Evolutionary conservation across 2,329 filamentous ascomycete genomes (phyloP), one percentile per base, ranked within the genome.

Genomic region (Pleurostoma richardsiae): DNA sequence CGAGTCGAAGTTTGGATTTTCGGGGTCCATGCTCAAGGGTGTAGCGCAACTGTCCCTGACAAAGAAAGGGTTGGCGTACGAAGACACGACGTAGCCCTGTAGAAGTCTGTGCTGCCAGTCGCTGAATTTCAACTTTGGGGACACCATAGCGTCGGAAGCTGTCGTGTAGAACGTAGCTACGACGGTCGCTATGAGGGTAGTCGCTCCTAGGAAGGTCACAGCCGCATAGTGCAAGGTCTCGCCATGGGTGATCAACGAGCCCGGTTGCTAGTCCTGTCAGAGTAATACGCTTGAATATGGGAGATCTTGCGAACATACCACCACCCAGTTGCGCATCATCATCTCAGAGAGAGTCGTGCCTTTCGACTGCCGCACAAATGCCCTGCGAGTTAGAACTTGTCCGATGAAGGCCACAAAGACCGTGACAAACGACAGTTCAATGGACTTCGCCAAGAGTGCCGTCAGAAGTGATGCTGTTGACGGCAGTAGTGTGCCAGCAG

Each of bases 351-450:
- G 74, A 0, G 82, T 88, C 48, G 91, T 77, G 3, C 88, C 88
- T 3, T 70, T 67, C 0, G 80, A 77, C 6, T 74, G 69, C 45
- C 74, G 77, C 28, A 76, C 74, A 46, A 88, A 77, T 0, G 87
- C 84, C 46, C 85, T 71, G 26, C 85, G 74, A n/a, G 80, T 89
- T 11, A 92, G 66, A 0, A 86, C 77, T 60, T 94, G 88, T 0
- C 88, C 88, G 0, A 91, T 61, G 46, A 87, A 87, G 0, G 84
- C 78, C 2, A 91, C 84, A 50, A 89, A 87, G 0, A 88, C 82
- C 0, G 87, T 89, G 4, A 89, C 86, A 57, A 90, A 92, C 0
- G 84, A 82, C 52, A 91, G 60, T 64, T 92, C 88, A 42, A 91
- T 88, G 0, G 84, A 79, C 64, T 91, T 92, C 6, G 88, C 85